These are phyloP conservation scores for Naganishia randhawae DNA, from an alignment of 768 basidiomycete genomes.

Conservation along the genomic window DNA sequence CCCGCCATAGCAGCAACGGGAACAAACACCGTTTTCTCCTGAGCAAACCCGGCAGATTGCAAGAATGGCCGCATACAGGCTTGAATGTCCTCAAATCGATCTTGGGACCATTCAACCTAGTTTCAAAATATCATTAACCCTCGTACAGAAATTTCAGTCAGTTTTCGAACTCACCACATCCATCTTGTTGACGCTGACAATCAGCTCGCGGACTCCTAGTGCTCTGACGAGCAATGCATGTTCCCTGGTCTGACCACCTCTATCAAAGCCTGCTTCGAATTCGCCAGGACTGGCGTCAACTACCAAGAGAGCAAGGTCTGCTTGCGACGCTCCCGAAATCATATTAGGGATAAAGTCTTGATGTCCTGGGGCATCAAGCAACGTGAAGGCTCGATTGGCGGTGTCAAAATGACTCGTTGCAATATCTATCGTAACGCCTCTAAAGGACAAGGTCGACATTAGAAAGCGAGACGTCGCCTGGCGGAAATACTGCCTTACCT, in stretches of 20 bases:
- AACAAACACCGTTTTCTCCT: conserved; percentile 73
- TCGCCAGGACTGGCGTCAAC: conserved; percentile 85
- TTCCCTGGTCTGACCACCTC: conserved; percentile 92
- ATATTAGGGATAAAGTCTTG: conserved; percentile 98
- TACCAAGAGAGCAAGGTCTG: conserved; percentile 88
- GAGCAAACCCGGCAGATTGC: conserved; percentile 76
- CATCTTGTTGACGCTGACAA: conserved; percentile 92
- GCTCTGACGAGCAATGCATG: conserved; percentile 87
- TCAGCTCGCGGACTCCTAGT: conserved; percentile 82
- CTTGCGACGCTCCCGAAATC: conserved; percentile 97
- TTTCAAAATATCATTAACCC: background rate
- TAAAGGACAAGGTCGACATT: conserved; percentile 47
- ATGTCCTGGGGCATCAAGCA: conserved; percentile 97
- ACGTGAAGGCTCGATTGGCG: conserved; percentile 70
- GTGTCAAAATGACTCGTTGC: conserved; percentile 76
- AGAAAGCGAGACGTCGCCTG: background rate
- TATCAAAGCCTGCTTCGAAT: conserved; percentile 92
- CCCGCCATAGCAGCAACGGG: conserved; percentile 89
- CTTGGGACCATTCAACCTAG: conserved; percentile 81
- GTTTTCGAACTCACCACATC: conserved; percentile 63
- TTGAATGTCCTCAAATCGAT: conserved; percentile 81
- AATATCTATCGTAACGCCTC: conserved; percentile 98
- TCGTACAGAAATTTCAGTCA: background rate
- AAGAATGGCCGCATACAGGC: conserved; percentile 72
- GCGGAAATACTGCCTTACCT: conserved; percentile 57